These are phyloP conservation scores for Cokeromyces recurvatus DNA, from an alignment of 371 early-diverging fungal species.

Conservation along the genomic window DNA sequence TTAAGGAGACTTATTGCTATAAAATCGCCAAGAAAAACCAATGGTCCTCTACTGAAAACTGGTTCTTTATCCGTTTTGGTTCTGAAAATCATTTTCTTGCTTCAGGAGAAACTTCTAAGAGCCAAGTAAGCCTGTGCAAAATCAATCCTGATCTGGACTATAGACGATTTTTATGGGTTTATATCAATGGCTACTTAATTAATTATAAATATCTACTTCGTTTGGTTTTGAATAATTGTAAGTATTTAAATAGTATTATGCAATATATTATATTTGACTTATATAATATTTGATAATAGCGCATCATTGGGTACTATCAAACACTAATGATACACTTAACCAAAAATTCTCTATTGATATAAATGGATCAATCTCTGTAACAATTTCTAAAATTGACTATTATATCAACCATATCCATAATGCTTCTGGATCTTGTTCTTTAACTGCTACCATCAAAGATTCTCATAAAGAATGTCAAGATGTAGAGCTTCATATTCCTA, in stretches of 20 bases:
- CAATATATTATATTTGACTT: too few relatives aligned
- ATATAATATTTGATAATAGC: constrained; percentile 13
- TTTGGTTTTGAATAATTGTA: constrained; percentile 25
- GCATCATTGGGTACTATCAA: constrained; percentile 31
- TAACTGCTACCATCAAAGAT: constrained; percentile 12
- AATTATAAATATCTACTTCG: constrained; percentile 49
- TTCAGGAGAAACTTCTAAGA: constrained; percentile 28
- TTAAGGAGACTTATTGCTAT: constrained; percentile 28
- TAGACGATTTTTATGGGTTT: constrained; percentile 48
- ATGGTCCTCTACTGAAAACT: constrained; percentile 26
- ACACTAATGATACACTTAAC: constrained; percentile 20
- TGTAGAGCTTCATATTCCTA: constrained; percentile 32
- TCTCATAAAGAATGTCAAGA: constrained; percentile 18
- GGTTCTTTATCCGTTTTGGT: constrained; percentile 44
- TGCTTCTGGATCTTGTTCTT: constrained; percentile 3
- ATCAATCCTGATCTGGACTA: constrained; percentile 25
- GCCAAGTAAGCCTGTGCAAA: constrained; percentile 29
- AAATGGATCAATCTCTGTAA: constrained; percentile 26
- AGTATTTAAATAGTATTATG: too few relatives aligned
- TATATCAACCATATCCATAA: constrained; percentile 28
- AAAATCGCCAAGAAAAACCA: constrained; percentile 24
- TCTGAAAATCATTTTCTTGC: constrained; percentile 32
- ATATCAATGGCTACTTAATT: constrained; percentile 46
- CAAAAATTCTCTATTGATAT: constrained; percentile 29
- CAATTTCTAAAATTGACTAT: constrained; percentile 22